Conservation (phyloP, 140 eudicot species). For the Erigeron philadelphicus region DNA sequence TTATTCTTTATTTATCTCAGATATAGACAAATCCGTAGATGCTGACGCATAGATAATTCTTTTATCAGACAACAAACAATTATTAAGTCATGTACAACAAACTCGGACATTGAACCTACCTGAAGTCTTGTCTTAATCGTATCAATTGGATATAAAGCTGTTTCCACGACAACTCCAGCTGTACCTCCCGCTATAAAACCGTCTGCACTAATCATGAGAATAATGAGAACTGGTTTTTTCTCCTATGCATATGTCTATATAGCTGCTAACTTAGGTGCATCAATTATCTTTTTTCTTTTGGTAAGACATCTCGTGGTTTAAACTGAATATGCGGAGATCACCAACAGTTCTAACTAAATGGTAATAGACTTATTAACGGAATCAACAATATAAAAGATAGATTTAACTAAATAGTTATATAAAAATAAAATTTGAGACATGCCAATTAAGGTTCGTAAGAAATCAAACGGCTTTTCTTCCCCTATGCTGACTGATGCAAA, state of each 20-base stretch:
- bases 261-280: no score
- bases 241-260: neutral
- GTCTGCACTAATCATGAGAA: slow-evolving; percentile 47
- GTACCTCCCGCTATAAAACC: slow-evolving; percentile 97
- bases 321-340: neutral
- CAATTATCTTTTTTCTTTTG: no score
- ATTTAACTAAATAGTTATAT: slow-evolving; percentile 1
- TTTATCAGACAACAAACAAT: neutral
- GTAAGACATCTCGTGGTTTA: no score
- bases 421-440: slow-evolving; percentile 24
- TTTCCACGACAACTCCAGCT: slow-evolving; percentile 97
- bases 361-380: neutral
- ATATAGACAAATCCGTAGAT: neutral
- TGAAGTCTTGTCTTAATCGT: slow-evolving; percentile 94
- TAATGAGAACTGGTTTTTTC: slow-evolving; percentile 13
- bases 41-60: neutral
- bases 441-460: slow-evolving; percentile 75
- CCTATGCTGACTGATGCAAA: slow-evolving; percentile 76
- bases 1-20: neutral
- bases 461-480: slow-evolving; percentile 88
- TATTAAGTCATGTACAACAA: slow-evolving; percentile 8
- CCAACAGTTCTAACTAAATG: neutral
- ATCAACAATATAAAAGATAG: neutral
- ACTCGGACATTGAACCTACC: slow-evolving; percentile 42
- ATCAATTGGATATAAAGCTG: slow-evolving; percentile 96